Conservation (phyloP, 192 early-diverging fungal genomes). For the Backusella psychrophila region DNA sequence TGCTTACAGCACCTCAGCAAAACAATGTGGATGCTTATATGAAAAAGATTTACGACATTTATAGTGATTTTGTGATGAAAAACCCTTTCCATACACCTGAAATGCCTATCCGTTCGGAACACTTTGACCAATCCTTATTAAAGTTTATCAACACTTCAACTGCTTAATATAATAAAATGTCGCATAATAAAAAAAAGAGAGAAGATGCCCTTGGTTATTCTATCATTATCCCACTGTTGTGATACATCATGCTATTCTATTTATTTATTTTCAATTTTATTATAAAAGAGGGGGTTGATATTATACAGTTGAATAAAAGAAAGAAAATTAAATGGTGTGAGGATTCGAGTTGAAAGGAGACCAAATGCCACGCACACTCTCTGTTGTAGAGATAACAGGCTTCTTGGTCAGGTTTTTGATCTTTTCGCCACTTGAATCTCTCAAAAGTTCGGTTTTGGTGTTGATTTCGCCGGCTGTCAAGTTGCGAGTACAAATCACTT, state of each 20-base stretch:
- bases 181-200: no score
- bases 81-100: slow-evolving; percentile 98
- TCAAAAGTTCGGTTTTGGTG: slow-evolving; percentile 58
- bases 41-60: slow-evolving; percentile 78
- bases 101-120: slow-evolving; percentile 96
- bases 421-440: slow-evolving; percentile 62
- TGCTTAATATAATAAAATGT: neutral
- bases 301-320: neutral
- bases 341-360: slow-evolving; percentile 74
- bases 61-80: slow-evolving; percentile 97
- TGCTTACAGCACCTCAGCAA: slow-evolving; percentile 82
- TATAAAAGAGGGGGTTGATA: neutral
- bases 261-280: neutral
- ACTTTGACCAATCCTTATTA: slow-evolving; percentile 83
- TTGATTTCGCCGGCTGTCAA: slow-evolving; percentile 57
- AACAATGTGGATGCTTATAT: slow-evolving; percentile 62
- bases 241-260: neutral
- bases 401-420: slow-evolving; percentile 60
- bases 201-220: no score
- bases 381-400: slow-evolving; percentile 74
- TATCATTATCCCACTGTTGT: no score
- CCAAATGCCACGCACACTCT: slow-evolving; percentile 80
- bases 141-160: slow-evolving; percentile 59
- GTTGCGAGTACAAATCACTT: slow-evolving; percentile 66
- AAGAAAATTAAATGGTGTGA: slow-evolving; percentile 54